phyloP scores from a whole-genome alignment of 169 alveolate species.

The Eimeria praecox region DNA sequence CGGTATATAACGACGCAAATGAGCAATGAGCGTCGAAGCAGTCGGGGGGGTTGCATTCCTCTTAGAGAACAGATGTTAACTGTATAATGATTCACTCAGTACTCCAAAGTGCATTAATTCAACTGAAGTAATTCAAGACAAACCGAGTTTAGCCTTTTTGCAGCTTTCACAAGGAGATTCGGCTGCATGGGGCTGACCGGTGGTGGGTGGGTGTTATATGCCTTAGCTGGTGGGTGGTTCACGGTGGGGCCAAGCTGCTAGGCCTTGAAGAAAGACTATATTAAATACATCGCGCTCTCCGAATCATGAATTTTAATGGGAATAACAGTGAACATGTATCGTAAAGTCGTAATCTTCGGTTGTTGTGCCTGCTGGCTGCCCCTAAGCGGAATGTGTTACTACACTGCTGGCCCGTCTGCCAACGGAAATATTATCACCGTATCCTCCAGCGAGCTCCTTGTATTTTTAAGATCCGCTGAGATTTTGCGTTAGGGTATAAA shows the following conservation, averaged over 20 bases:
- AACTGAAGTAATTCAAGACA: background rate
- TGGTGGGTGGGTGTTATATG: conserved; percentile 17
- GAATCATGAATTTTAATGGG: background rate
- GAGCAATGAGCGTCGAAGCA: background rate
- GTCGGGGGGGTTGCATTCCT: background rate
- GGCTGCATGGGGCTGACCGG: background rate
- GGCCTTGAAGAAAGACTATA: background rate
- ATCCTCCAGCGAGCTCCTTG: no score
- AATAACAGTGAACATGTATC: no score
- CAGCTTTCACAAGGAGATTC: background rate
- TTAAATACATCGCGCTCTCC: background rate
- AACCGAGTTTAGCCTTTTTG: background rate
- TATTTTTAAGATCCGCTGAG: no score
- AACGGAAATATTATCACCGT: no score
- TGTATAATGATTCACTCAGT: background rate
- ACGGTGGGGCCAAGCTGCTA: background rate
- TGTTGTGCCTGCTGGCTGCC: background rate
- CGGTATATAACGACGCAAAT: background rate
- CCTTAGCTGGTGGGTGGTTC: conserved; percentile 48
- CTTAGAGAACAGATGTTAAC: background rate
- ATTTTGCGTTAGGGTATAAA: no score
- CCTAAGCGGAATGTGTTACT: background rate
- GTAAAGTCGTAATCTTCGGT: no score
- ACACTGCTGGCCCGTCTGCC: background rate
- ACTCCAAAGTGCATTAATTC: background rate